phyloP scores from a whole-genome alignment of 108 stramenopile genomes.

The Cyclotella sp. region DNA sequence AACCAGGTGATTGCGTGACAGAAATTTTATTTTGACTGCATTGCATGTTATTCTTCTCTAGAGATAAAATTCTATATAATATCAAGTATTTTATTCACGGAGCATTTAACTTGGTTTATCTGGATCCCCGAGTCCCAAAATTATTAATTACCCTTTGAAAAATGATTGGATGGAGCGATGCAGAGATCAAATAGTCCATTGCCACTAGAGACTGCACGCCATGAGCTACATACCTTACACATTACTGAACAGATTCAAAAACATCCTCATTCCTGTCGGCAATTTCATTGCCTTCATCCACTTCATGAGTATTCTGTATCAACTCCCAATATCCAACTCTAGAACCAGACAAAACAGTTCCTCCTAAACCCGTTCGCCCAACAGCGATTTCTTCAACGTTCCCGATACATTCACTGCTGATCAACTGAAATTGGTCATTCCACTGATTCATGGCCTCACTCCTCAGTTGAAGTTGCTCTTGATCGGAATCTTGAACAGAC shows the following conservation, averaged over 20 bases:
- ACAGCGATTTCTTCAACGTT: slow-evolving; percentile 22
- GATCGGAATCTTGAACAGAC: not conserved
- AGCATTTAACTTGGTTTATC: no score
- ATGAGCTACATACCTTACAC: not conserved
- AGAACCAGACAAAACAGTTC: slow-evolving; percentile 42
- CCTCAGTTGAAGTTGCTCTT: slow-evolving; percentile 19
- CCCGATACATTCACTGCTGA: slow-evolving; percentile 8
- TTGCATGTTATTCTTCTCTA: no score
- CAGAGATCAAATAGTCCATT: no score
- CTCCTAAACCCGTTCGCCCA: slow-evolving; percentile 26
- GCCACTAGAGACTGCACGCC: no score
- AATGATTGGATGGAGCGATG: no score
- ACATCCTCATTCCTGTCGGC: not conserved
- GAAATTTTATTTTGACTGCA: no score
- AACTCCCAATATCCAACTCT: slow-evolving; percentile 36
- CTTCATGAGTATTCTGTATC: not conserved
- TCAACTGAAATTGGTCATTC: slow-evolving; percentile 8
- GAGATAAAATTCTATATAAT: no score
- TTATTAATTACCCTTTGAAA: no score
- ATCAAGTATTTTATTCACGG: no score
- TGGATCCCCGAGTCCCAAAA: no score
- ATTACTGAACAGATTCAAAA: not conserved
- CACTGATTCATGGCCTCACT: slow-evolving; percentile 41
- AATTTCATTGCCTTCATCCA: not conserved
- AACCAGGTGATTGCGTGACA: no score